phyloP scores from a whole-genome alignment of 2,329 filamentous ascomycete genomes.

The Penicillium concentricum region DNA sequence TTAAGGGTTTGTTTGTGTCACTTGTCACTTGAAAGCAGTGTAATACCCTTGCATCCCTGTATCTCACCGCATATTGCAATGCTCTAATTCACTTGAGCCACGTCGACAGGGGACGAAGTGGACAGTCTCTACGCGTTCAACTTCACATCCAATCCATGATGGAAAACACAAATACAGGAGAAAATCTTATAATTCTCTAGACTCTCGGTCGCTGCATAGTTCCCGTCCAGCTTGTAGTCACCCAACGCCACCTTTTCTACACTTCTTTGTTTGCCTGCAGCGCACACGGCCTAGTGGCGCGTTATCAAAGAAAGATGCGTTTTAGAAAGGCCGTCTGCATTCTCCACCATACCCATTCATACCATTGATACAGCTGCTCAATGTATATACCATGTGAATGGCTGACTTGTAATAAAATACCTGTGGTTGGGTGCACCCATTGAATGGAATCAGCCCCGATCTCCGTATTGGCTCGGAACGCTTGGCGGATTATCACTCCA shows the following conservation, averaged over 20 bases:
- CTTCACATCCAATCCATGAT: not conserved
- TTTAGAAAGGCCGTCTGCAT: not conserved
- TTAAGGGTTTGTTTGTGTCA: not conserved
- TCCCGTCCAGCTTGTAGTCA: not conserved
- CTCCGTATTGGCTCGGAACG: not conserved
- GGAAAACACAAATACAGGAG: not conserved
- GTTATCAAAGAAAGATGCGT: constrained; percentile 3
- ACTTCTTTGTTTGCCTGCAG: constrained; percentile 8
- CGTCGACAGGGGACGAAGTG: not conserved
- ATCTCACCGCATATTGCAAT: not conserved
- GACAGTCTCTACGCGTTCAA: not conserved
- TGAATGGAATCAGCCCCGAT: not conserved
- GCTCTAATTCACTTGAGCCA: not conserved
- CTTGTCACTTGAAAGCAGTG: not conserved
- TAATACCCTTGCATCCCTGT: not conserved
- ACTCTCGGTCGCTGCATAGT: not conserved
- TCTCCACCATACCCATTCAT: not conserved
- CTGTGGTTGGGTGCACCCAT: not conserved
- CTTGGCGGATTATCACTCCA: not conserved
- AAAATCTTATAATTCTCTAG: not conserved
- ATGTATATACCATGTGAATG: not conserved
- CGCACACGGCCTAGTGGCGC: not conserved
- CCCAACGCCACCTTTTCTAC: not conserved
- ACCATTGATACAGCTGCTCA: not conserved
- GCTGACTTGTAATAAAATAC: not conserved